Conservation (phyloP, 2,329 filamentous ascomycete genomes). For the Pseudogymnoascus destructans region DNA sequence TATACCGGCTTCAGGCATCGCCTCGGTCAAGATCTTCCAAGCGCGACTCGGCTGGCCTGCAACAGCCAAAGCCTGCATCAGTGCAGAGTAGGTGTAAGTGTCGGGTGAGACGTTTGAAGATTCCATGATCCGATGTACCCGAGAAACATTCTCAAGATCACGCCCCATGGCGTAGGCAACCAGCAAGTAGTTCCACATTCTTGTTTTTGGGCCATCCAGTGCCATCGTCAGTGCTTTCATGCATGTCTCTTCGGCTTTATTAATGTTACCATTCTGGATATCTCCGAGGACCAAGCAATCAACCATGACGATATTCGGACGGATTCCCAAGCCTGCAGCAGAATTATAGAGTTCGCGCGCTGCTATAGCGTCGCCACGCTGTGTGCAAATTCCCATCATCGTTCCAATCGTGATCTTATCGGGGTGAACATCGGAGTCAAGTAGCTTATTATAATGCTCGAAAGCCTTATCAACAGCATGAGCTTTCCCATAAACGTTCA, state of each 20-base stretch:
- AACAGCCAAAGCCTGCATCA: slow-evolving; percentile 45
- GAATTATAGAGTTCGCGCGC: slow-evolving; percentile 52
- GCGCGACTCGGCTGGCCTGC: slow-evolving; percentile 41
- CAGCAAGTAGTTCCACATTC: slow-evolving; percentile 70
- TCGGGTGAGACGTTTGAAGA: slow-evolving; percentile 37
- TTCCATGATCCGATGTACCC: slow-evolving; percentile 43
- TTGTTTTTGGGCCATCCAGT: slow-evolving; percentile 40
- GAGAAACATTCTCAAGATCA: slow-evolving; percentile 40
- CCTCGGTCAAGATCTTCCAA: slow-evolving; percentile 36
- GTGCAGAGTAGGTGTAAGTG: slow-evolving; percentile 43
- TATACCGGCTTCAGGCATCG: slow-evolving; percentile 36
- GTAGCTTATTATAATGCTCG: slow-evolving; percentile 47
- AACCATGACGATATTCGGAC: slow-evolving; percentile 43
- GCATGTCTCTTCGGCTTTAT: slow-evolving; percentile 46
- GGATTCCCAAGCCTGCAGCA: slow-evolving; percentile 41
- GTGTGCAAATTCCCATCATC: slow-evolving; percentile 59
- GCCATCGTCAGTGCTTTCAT: slow-evolving; percentile 39
- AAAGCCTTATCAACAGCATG: slow-evolving; percentile 56
- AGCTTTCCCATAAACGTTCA: slow-evolving; percentile 55
- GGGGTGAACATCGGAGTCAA: slow-evolving; percentile 35
- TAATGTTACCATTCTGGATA: slow-evolving; percentile 41
- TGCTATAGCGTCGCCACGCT: slow-evolving; percentile 58
- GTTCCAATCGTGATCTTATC: slow-evolving; percentile 55
- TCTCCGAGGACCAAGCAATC: slow-evolving; percentile 55
- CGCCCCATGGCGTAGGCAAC: slow-evolving; percentile 53